These are phyloP conservation scores for Nicotiana benthamiana DNA, from an alignment of 257 asterid genomes.

Conservation along the genomic window DNA sequence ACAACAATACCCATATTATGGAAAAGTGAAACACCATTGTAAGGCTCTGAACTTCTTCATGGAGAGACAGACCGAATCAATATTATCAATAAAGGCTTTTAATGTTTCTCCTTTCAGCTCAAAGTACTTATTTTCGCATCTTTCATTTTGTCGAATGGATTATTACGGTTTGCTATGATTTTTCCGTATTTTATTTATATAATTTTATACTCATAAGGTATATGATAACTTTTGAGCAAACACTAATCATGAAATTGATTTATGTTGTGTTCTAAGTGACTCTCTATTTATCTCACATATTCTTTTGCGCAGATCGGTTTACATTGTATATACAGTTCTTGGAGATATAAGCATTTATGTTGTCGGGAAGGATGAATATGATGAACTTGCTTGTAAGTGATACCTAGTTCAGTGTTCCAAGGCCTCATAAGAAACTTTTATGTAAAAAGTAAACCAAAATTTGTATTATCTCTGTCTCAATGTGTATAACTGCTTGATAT, in stretches of 20 bases:
- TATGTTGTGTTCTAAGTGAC: not conserved
- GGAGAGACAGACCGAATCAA: too few relatives aligned
- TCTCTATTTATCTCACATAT: not conserved
- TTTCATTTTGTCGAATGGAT: too few relatives aligned
- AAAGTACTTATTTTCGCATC: too few relatives aligned
- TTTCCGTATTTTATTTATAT: too few relatives aligned
- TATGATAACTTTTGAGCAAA: too few relatives aligned
- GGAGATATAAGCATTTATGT: slow-evolving; percentile 85
- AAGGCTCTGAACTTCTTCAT: too few relatives aligned
- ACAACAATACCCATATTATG: too few relatives aligned
- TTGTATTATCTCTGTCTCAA: not conserved
- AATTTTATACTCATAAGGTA: too few relatives aligned
- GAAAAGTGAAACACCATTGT: too few relatives aligned
- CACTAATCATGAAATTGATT: not conserved
- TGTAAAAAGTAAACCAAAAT: not conserved
- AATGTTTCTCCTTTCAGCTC: too few relatives aligned
- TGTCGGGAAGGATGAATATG: slow-evolving; percentile 96
- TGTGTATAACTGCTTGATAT: not conserved
- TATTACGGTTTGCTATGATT: too few relatives aligned
- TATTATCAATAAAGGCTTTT: too few relatives aligned
- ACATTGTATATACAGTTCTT: slow-evolving; percentile 80
- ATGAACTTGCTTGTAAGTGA: slow-evolving; percentile 86
- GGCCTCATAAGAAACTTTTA: not conserved
- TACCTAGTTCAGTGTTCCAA: not conserved
- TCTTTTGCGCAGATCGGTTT: slow-evolving; percentile 59